Percentiles rank a stretch among this genome's conserved stretches.
These are phyloP conservation scores for Omphalotus olearius DNA, from an alignment of 1,284 basidiomycete species.

Conservation along the genomic window DNA sequence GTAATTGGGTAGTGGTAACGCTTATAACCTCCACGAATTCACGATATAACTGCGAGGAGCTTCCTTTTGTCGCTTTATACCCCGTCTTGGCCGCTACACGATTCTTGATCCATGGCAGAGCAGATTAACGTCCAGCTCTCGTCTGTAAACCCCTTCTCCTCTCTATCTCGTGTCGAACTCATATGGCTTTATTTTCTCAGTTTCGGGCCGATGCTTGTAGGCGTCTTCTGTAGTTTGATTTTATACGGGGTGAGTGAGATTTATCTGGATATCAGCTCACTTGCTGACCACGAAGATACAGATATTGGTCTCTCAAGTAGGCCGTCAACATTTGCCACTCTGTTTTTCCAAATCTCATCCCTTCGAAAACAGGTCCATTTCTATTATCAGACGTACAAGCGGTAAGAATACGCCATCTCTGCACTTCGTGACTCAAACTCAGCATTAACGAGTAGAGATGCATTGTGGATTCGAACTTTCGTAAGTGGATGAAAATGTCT, in stretches of 20 bases:
- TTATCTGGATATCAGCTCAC: neutral
- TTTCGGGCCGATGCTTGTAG: slow-evolving; percentile 42
- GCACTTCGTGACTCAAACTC: slow-evolving; percentile 5
- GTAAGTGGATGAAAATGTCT: slow-evolving; percentile 23
- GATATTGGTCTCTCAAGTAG: slow-evolving; percentile 34
- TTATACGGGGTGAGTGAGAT: slow-evolving; percentile 38
- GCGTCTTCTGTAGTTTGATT: slow-evolving; percentile 40
- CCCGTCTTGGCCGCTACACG: too few species aligned
- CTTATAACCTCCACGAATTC: too few species aligned
- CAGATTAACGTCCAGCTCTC: too few species aligned
- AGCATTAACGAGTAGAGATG: slow-evolving; percentile 29
- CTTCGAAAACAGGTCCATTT: slow-evolving; percentile 24
- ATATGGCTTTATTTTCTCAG: slow-evolving; percentile 17
- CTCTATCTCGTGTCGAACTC: too few species aligned
- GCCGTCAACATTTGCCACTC: slow-evolving; percentile 9
- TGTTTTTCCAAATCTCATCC: neutral
- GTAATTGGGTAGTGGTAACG: too few species aligned
- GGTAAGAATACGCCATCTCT: slow-evolving; percentile 19
- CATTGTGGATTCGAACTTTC: slow-evolving; percentile 35
- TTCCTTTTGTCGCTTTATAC: too few species aligned
- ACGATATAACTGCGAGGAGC: too few species aligned
- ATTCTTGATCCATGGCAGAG: too few species aligned
- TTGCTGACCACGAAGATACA: slow-evolving; percentile 11
- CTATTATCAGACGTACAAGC: slow-evolving; percentile 31
- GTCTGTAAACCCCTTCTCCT: too few species aligned